A percentile compares a stretch with the other conserved stretches of the same genome.
phyloP scores from a whole-genome alignment of 2,329 filamentous ascomycete species.

The Paecilomyces variotii region DNA sequence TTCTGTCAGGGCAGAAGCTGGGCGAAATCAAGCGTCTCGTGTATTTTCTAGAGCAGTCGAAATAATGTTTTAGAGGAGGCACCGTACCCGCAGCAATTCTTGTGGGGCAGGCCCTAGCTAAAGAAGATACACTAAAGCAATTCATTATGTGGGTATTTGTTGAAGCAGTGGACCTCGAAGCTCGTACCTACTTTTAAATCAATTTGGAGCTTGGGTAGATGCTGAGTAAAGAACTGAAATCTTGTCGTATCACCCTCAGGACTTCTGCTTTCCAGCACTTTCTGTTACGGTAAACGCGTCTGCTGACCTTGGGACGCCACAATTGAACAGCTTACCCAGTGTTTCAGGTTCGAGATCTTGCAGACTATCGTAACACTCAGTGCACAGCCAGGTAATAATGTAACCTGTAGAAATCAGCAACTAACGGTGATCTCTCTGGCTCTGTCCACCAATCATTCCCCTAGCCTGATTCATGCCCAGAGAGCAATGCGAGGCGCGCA shows the following conservation, averaged over 20 bases:
- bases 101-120: not conserved
- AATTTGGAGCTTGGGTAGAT: too few species aligned
- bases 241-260: not conserved
- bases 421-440: not conserved
- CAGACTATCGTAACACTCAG: not conserved
- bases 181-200: not conserved
- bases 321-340: not conserved
- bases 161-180: not conserved
- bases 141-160: too few species aligned
- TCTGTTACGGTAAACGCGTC: not conserved
- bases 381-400: not conserved
- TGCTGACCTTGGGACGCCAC: not conserved
- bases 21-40: not conserved
- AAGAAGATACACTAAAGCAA: too few species aligned
- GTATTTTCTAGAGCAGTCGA: not conserved
- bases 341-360: not conserved
- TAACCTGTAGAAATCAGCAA: not conserved
- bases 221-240: not conserved
- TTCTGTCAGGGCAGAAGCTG: not conserved
- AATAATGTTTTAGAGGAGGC: not conserved
- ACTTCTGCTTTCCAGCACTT: not conserved
- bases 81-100: not conserved
- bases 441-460: not conserved
- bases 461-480: not conserved
- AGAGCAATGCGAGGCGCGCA: not conserved